phyloP scores from a whole-genome alignment of 177 flowering plant species.

The Vitis hybrid region DNA sequence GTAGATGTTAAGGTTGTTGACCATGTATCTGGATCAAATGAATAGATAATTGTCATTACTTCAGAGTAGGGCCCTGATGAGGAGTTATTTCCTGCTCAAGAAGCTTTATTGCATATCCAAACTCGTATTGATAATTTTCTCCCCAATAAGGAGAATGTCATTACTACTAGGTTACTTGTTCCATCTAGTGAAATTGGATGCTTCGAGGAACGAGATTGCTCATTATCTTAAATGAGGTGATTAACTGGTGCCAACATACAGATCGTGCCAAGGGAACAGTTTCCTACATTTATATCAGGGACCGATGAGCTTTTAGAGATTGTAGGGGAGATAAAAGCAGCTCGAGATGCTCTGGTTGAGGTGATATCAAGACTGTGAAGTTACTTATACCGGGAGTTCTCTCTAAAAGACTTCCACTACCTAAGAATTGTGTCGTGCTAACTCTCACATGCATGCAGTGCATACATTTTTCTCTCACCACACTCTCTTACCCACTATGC shows the following conservation, averaged over 20 bases:
- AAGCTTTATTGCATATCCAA: slow-evolving; percentile 94
- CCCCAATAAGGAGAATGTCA: slow-evolving; percentile 76
- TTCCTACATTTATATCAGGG: slow-evolving; percentile 52
- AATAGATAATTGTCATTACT: slow-evolving; percentile 63
- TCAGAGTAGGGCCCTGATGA: slow-evolving; percentile 98
- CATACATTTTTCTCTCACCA: too few relatives aligned
- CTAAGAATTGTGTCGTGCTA: too few relatives aligned
- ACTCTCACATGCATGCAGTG: too few relatives aligned
- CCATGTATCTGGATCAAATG: slow-evolving; percentile 66
- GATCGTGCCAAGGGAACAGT: slow-evolving; percentile 68
- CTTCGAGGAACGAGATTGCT: slow-evolving; percentile 68
- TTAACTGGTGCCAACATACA: slow-evolving; percentile 69
- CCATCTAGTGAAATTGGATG: slow-evolving; percentile 76
- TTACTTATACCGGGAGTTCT: slow-evolving; percentile 60
- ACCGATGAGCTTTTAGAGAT: slow-evolving; percentile 88
- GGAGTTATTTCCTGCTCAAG: slow-evolving; percentile 97
- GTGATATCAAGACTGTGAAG: slow-evolving; percentile 73
- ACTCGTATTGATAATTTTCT: slow-evolving; percentile 79
- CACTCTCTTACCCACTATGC: too few relatives aligned
- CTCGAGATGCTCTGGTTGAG: slow-evolving; percentile 90
- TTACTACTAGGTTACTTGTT: slow-evolving; percentile 78
- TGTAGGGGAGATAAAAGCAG: slow-evolving; percentile 85
- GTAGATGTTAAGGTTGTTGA: slow-evolving; percentile 78
- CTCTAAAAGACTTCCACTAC: slow-evolving; percentile 38
- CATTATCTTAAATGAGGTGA: slow-evolving; percentile 57